Base-by-base conservation (phyloP, 805 yeast genomes). In the Lipomyces yamanashiensis region DNA sequence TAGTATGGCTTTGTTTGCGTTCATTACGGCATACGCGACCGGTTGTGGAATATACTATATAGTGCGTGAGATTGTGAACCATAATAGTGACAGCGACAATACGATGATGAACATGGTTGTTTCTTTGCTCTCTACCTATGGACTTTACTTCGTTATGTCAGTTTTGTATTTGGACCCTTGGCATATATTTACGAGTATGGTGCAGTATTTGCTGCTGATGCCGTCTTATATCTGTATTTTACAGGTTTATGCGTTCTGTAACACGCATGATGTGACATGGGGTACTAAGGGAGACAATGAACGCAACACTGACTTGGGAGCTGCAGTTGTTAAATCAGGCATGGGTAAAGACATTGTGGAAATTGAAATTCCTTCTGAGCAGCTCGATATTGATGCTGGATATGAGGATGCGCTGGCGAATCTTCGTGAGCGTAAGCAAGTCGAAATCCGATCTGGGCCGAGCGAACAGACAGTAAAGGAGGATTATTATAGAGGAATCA, bases 231-330 rank as follows among this genome's bases (percentile, higher is more conserved):
- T 92, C 76, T 92, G 93, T 72, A 93, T 92, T 58, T 80, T 93
- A 73, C 92, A 91, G 75, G 93, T 93, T 66, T 93, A 93, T 77
- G 96, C 98, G 1, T 92, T 93, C 75, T 92, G 98, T 80, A 93
- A 93, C 76, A 88, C 93, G 65, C 97, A 93, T 75, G 99, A 93
- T 79, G 87, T 93, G 54, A 89, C 97, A 7, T 93, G 98, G 98
- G 98, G 98, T 74, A 93, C 97, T 3, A 90, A 92, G 75, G 97
- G 96, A 54, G 90, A 87, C 56, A 85, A 85, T 10, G 82, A 71
- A 17, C 85, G 52, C 74, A 85, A 80, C 73, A 84, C 80, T 77
- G 96, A 84, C 75, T 81, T 95, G 71, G 98, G 98, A 64, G 86
- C 87, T 51, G 97, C 96, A 28, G 89, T 87, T 71, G 82, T 90